Percentiles rank a stretch among this genome's conserved stretches.
Evolutionary conservation across 192 early-diverging fungal genomes (phyloP).

Genomic region (Backusella tarrabulga): DNA sequence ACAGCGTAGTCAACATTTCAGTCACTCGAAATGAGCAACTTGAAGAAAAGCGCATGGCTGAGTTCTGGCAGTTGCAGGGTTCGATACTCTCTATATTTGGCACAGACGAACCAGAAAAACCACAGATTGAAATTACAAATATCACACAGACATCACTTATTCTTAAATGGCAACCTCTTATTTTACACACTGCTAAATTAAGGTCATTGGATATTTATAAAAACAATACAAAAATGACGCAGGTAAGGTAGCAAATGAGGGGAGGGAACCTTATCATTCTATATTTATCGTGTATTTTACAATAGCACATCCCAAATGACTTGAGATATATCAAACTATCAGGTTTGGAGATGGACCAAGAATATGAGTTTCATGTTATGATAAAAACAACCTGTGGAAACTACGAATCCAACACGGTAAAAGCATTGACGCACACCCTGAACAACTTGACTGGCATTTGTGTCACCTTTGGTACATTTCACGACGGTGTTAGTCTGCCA

Average conservation of each 20-base stretch:
- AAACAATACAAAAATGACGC: conserved; percentile 76
- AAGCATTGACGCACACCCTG: conserved; percentile 81
- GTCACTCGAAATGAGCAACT: conserved; percentile 89
- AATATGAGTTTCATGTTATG: conserved; percentile 87
- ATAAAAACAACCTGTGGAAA: conserved; percentile 90
- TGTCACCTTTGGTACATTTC: conserved; percentile 90
- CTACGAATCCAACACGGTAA: conserved; percentile 73
- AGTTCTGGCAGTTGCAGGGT: conserved; percentile 86
- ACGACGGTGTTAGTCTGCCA: conserved; percentile 66
- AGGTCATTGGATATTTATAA: conserved; percentile 89
- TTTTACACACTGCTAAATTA: conserved; percentile 78
- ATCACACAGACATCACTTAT: conserved; percentile 84
- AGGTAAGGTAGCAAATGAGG: conserved; percentile 38
- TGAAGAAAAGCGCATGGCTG: conserved; percentile 75
- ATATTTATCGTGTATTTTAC: not conserved
- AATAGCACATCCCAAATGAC: conserved; percentile 39
- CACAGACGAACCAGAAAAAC: conserved; percentile 72
- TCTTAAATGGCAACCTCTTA: conserved; percentile 89
- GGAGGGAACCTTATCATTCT: not conserved
- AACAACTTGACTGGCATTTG: conserved; percentile 96
- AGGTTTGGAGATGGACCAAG: conserved; percentile 87
- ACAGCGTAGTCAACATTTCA: conserved; percentile 94
- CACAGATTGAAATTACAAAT: conserved; percentile 71
- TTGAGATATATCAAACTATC: conserved; percentile 71
- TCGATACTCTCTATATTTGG: conserved; percentile 80